Conservation (phyloP, 2,329 filamentous ascomycete genomes). For the Dichotomopilus funicola region DNA sequence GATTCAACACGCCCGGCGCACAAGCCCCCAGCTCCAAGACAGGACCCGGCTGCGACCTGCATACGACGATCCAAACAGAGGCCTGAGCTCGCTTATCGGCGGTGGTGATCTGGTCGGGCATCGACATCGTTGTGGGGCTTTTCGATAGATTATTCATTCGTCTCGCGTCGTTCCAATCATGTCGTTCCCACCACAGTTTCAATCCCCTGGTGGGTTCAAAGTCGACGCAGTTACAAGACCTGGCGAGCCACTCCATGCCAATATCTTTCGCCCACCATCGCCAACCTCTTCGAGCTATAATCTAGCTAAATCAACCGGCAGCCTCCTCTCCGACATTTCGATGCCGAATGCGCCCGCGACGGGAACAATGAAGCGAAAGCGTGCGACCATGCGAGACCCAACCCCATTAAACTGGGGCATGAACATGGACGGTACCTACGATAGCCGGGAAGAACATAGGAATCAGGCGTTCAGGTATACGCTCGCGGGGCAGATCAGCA, state of each 20-base stretch:
- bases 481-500: slow-evolving; percentile 47
- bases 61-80: not conserved
- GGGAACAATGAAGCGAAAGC: slow-evolving; percentile 42
- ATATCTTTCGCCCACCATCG: slow-evolving; percentile 31
- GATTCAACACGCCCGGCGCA: not conserved
- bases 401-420: slow-evolving; percentile 31
- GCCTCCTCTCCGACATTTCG: slow-evolving; percentile 33
- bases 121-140: not conserved
- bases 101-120: not conserved
- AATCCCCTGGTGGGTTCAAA: slow-evolving; percentile 29
- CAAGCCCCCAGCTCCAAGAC: no score
- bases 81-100: not conserved
- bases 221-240: slow-evolving; percentile 23
- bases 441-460: slow-evolving; percentile 20
- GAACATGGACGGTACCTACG: slow-evolving; percentile 26
- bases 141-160: not conserved
- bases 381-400: slow-evolving; percentile 36
- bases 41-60: not conserved
- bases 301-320: slow-evolving; percentile 32
- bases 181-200: slow-evolving; percentile 28
- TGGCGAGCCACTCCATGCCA: slow-evolving; percentile 26
- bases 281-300: slow-evolving; percentile 26
- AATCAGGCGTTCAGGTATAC: slow-evolving; percentile 35
- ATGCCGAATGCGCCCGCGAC: slow-evolving; percentile 25
- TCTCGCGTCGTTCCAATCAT: slow-evolving; percentile 15